A percentile compares a stretch with the other conserved stretches of the same genome.
These are phyloP conservation scores for Trichoderma polysporum DNA, from an alignment of 2,329 filamentous ascomycete genomes.

Conservation along the genomic window DNA sequence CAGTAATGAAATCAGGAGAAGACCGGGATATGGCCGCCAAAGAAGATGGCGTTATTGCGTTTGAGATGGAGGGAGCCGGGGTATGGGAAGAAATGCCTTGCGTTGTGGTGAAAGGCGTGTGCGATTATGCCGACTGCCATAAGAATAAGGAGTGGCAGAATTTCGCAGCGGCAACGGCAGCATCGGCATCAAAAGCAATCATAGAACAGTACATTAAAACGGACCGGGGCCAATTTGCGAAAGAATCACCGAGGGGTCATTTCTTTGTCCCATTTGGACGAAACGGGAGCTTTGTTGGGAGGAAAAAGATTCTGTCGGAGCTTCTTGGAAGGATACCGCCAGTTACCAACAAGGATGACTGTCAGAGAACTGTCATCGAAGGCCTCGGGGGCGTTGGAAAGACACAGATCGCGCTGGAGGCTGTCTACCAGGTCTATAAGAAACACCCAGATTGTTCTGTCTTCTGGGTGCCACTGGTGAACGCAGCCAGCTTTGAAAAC, in stretches of 20 bases:
- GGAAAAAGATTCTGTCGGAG: slow-evolving; percentile 22
- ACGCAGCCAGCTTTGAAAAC: slow-evolving; percentile 33
- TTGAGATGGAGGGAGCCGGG: slow-evolving; percentile 36
- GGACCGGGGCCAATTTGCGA: background rate
- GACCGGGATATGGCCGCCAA: slow-evolving; percentile 35
- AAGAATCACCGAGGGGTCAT: background rate
- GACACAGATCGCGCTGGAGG: slow-evolving; percentile 38
- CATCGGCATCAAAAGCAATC: background rate
- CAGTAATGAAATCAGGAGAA: slow-evolving; percentile 39
- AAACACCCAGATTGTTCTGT: slow-evolving; percentile 34
- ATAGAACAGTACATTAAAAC: background rate
- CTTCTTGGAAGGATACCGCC: slow-evolving; percentile 23
- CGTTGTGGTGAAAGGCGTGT: slow-evolving; percentile 25
- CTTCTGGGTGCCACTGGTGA: slow-evolving; percentile 41
- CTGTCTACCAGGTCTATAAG: slow-evolving; percentile 31
- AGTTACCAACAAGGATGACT: slow-evolving; percentile 20
- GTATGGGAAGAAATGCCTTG: slow-evolving; percentile 32
- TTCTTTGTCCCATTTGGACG: slow-evolving; percentile 23
- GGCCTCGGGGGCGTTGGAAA: slow-evolving; percentile 38
- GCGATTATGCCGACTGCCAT: slow-evolving; percentile 14
- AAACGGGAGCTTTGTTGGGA: slow-evolving; percentile 27
- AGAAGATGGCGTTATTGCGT: slow-evolving; percentile 20
- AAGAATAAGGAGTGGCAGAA: slow-evolving; percentile 6
- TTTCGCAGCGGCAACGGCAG: background rate
- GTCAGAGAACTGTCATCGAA: slow-evolving; percentile 29